Base-by-base conservation (phyloP, 108 stramenopile genomes). In the Nitzschia sp. region DNA sequence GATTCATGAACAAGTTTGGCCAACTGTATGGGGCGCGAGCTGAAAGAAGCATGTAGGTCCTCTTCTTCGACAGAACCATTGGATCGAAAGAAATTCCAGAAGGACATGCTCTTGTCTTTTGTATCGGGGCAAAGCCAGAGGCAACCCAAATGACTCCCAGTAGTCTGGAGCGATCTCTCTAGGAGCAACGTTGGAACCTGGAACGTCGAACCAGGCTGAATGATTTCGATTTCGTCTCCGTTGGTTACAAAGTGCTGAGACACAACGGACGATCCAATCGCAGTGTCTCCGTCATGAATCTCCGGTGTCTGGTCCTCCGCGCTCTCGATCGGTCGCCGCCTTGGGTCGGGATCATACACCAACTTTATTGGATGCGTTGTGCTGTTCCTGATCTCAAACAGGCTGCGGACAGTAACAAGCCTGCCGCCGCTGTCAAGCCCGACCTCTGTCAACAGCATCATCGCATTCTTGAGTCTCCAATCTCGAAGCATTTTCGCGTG, bases 391-490 rank as follows among this genome's bases (percentile, higher is more conserved):
- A 97, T 53, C 59, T 88, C 79, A 74, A 97, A 96, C 17, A 87
- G 76, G 36, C 89, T 91, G 13, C 80, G 71, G 0, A 95, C 82
- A 25, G 89, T 82, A 21, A 96, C 60, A 60, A 92, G 85, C 46
- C 97, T 75, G 21, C 97, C 96, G 2, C 97, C 95, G 69, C 94
- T 90, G 23, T 95, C 82, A 18, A 88, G 85, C 8, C 82, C 79
- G 33, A 98, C 94, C 58, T 97, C 96, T 3, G 93, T 80, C 29
- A 98, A 68, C 3, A 98, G 32, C 55, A 87, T 75, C 67, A 97
- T 70, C 18, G 94, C 88, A 69, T 96, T 95, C 36, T 68, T 59
- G 19, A 97, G 53, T 47, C 92, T 63, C 92, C 94, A 94, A 45
- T 97, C 96, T 19, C 70, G 51, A 25, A 35, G 56, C 9, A 91